Percentiles rank a stretch among this genome's conserved stretches.
These are phyloP conservation scores for Mortierella sp. DNA, from an alignment of 371 early-diverging fungal species.

Conservation along the genomic window DNA sequence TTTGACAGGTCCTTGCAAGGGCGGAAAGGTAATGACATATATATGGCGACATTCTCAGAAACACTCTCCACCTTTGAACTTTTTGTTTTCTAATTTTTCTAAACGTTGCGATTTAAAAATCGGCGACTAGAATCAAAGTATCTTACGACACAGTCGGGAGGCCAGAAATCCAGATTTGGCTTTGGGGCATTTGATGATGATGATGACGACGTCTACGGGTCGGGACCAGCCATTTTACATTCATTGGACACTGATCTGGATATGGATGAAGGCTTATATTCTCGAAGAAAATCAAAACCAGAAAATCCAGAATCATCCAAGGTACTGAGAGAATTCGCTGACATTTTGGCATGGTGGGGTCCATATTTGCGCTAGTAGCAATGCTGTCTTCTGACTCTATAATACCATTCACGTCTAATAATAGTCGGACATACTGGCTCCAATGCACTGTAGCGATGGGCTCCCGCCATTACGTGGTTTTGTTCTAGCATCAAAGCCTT, in stretches of 20 bases:
- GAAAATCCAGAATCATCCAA: slow-evolving; percentile 3
- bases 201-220: slow-evolving; percentile 61
- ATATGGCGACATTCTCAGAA: background rate
- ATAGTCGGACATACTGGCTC: slow-evolving; percentile 9
- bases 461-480: slow-evolving; percentile 71
- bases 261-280: slow-evolving; percentile 10
- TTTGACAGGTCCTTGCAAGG: slow-evolving; percentile 55
- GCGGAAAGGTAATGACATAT: slow-evolving; percentile 11
- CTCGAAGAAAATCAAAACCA: slow-evolving; percentile 5
- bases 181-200: slow-evolving; percentile 67
- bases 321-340: background rate
- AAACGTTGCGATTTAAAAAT: background rate
- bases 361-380: background rate
- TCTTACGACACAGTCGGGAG: slow-evolving; percentile 8
- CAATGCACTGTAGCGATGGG: slow-evolving; percentile 66
- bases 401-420: background rate
- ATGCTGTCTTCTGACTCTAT: background rate
- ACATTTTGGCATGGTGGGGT: background rate
- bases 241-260: slow-evolving; percentile 3
- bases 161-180: slow-evolving; percentile 11
- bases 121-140: slow-evolving; percentile 22
- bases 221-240: slow-evolving; percentile 13
- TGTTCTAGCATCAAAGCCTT: slow-evolving; percentile 57
- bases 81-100: background rate
- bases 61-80: background rate